Conservation (phyloP, 2,329 filamentous ascomycete species). For the Phialocephala subalpina region DNA sequence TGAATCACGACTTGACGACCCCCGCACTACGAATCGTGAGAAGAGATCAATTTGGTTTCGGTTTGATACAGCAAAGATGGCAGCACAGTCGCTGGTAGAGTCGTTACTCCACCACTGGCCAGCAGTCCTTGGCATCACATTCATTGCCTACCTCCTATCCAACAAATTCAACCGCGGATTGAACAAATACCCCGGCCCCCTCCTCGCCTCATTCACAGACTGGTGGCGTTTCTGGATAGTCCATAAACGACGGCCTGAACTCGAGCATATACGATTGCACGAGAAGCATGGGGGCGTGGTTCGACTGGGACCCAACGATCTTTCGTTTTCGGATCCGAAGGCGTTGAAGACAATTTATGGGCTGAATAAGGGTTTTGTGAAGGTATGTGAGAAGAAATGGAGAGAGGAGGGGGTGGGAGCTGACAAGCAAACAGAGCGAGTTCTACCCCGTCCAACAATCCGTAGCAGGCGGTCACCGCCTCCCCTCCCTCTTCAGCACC, state of each 20-base stretch:
- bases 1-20: constrained; percentile 3
- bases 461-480: constrained; percentile 70
- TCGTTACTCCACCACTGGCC: constrained; percentile 51
- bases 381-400: constrained; percentile 57
- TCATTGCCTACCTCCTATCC: constrained; percentile 52
- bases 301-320: constrained; percentile 74
- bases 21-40: neutral
- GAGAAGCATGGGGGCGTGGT: constrained; percentile 77
- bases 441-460: constrained; percentile 85
- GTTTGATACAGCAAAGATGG: constrained; percentile 27
- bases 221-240: constrained; percentile 80
- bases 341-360: constrained; percentile 82
- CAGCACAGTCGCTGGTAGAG: constrained; percentile 29
- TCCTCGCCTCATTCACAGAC: constrained; percentile 72
- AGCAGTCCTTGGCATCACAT: constrained; percentile 43
- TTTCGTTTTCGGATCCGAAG: constrained; percentile 78
- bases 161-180: constrained; percentile 65
- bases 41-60: neutral
- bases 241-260: constrained; percentile 67
- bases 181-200: constrained; percentile 76
- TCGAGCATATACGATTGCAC: constrained; percentile 74
- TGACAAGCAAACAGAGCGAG: constrained; percentile 62
- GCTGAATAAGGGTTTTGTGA: constrained; percentile 80
- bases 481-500: constrained; percentile 80
- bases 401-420: neutral